Conservation (phyloP, 2,329 filamentous ascomycete species). For the Dactylellina haptotyla region DNA sequence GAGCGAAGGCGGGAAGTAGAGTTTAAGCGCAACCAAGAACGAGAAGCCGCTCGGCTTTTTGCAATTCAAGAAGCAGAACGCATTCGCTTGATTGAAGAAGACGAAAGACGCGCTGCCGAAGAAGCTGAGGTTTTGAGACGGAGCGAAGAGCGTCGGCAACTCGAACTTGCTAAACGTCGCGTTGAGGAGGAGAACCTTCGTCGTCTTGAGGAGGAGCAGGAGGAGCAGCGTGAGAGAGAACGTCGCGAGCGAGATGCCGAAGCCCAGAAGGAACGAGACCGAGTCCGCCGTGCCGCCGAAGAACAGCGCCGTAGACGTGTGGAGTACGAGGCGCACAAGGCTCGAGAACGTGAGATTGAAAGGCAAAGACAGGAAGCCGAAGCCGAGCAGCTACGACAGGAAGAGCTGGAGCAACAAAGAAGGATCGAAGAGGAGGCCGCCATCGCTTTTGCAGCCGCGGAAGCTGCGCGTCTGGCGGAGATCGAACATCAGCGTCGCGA, state of each 20-base stretch:
- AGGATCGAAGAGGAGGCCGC: slow-evolving; percentile 37
- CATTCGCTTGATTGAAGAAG: slow-evolving; percentile 29
- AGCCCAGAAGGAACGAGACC: slow-evolving; percentile 43
- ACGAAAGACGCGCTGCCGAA: slow-evolving; percentile 27
- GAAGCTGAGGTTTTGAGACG: slow-evolving; percentile 43
- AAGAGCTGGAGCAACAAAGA: slow-evolving; percentile 39
- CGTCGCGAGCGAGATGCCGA: slow-evolving; percentile 48
- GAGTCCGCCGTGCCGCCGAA: slow-evolving; percentile 43
- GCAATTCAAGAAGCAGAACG: slow-evolving; percentile 46
- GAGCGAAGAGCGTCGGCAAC: slow-evolving; percentile 43
- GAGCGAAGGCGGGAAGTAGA: slow-evolving; percentile 27
- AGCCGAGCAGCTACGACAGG: slow-evolving; percentile 23
- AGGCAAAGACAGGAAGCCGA: slow-evolving; percentile 43
- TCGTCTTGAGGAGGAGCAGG: slow-evolving; percentile 49
- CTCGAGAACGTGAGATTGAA: slow-evolving; percentile 52
- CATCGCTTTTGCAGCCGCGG: slow-evolving; percentile 35
- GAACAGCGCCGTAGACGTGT: slow-evolving; percentile 30
- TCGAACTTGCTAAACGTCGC: slow-evolving; percentile 45
- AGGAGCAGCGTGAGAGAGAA: slow-evolving; percentile 46
- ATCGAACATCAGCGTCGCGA: slow-evolving; percentile 40
- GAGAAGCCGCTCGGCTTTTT: slow-evolving; percentile 31
- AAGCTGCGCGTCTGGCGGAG: slow-evolving; percentile 45
- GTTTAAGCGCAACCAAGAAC: slow-evolving; percentile 24
- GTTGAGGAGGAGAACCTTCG: slow-evolving; percentile 52
- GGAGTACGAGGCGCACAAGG: slow-evolving; percentile 45